Conservation (phyloP, 345 rosid species). For the Brassica carinata region DNA sequence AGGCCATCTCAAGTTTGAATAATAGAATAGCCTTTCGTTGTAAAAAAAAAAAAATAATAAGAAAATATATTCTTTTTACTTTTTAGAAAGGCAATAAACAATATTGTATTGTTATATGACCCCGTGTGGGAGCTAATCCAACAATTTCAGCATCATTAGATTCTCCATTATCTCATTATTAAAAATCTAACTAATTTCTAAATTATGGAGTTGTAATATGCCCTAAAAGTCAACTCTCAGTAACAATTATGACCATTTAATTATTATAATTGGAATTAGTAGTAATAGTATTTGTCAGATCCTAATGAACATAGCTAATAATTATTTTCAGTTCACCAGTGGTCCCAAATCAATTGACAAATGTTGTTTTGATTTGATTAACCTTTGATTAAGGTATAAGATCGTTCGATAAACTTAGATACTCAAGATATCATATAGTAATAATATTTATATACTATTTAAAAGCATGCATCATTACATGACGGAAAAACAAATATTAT, state of each 20-base stretch:
- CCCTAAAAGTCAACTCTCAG: constrained; percentile 28
- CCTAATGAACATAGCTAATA: constrained; percentile 7
- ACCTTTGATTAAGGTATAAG: constrained; percentile 17
- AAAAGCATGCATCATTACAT: constrained; percentile 31
- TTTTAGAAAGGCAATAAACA: not conserved
- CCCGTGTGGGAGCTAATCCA: constrained; percentile 22
- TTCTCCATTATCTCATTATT: constrained; percentile 22
- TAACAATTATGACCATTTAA: not conserved
- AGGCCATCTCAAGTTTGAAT: too few species aligned
- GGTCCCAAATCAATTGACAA: constrained; percentile 30
- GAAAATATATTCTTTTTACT: too few species aligned
- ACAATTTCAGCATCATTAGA: constrained; percentile 30
- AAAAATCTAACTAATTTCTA: not conserved
- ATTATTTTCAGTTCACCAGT: not conserved
- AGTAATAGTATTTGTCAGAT: constrained; percentile 5
- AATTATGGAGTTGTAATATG: not conserved
- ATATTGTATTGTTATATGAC: constrained; percentile 8
- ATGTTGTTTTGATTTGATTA: constrained; percentile 26
- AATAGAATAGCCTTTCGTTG: too few species aligned
- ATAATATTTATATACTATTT: not conserved
- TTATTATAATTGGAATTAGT: not conserved
- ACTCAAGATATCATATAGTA: constrained; percentile 7
- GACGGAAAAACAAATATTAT: not conserved
- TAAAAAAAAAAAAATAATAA: too few species aligned
- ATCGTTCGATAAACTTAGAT: constrained; percentile 1